phyloP scores from a whole-genome alignment of 352 stramenopile species.

The Salisapilia sapeloensis region DNA sequence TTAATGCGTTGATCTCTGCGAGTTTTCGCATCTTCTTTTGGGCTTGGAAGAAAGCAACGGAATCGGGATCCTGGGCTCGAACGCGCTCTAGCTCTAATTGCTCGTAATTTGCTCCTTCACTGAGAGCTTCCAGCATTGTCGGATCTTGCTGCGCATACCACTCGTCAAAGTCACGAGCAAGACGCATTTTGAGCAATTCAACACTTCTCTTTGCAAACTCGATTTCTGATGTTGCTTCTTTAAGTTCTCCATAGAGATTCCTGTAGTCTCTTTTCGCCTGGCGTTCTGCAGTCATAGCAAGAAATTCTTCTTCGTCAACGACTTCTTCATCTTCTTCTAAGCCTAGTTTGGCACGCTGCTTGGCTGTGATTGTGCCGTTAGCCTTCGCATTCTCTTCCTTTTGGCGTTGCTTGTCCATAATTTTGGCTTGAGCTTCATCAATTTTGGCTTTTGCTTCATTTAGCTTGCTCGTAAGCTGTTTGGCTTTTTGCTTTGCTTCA shows the following conservation, averaged over 20 bases:
- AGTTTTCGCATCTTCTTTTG: conserved; percentile 75
- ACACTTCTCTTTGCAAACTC: conserved; percentile 45
- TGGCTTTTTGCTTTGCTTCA: conserved; percentile 50
- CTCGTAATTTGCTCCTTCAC: conserved; percentile 83
- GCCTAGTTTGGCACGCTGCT: conserved; percentile 3
- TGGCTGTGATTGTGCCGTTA: neutral
- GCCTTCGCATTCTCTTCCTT: neutral
- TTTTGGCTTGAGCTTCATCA: conserved; percentile 28
- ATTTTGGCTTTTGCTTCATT: conserved; percentile 71
- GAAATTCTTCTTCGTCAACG: conserved; percentile 87
- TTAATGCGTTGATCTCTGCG: neutral
- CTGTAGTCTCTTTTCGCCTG: conserved; percentile 78
- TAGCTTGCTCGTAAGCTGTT: conserved; percentile 48
- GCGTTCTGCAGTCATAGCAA: conserved; percentile 67
- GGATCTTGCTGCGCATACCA: conserved; percentile 52
- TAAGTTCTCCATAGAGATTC: conserved; percentile 68
- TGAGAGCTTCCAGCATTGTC: conserved; percentile 9
- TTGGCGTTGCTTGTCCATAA: conserved; percentile 47
- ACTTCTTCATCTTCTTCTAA: conserved; percentile 37
- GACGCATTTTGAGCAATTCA: conserved; percentile 51
- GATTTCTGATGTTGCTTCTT: conserved; percentile 56
- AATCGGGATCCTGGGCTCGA: conserved; percentile 74
- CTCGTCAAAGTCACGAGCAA: conserved; percentile 74
- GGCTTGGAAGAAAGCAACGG: conserved; percentile 85
- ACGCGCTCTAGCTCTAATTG: conserved; percentile 83